A percentile compares a stretch with the other conserved stretches of the same genome.
phyloP scores from a whole-genome alignment of 1,284 basidiomycete genomes.

The Leccinum solheimii region DNA sequence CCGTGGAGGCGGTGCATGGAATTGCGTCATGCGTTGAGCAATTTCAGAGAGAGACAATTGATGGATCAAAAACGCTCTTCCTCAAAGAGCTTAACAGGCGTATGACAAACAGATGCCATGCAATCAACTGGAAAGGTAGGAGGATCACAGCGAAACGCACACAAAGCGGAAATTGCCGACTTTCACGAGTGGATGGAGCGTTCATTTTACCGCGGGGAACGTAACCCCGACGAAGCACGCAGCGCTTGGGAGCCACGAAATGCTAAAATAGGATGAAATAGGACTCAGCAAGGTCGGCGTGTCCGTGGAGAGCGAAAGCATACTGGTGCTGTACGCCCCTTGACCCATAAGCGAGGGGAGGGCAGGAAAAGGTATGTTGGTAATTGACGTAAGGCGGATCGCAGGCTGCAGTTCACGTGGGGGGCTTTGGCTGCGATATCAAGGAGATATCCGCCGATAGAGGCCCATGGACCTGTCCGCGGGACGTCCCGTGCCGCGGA shows the following conservation, averaged over 20 bases:
- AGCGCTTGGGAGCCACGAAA: constrained; percentile 18
- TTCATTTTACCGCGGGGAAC: constrained; percentile 21
- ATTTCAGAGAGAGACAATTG: constrained; percentile 22
- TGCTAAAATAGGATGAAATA: constrained; percentile 12
- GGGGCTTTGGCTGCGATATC: constrained; percentile 19
- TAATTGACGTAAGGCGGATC: constrained; percentile 32
- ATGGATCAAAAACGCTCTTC: constrained; percentile 34
- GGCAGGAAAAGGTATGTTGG: constrained; percentile 35
- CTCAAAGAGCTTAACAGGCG: constrained; percentile 35
- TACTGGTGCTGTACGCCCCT: constrained; percentile 24
- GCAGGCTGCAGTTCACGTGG: constrained; percentile 27
- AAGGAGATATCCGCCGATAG: constrained; percentile 33
- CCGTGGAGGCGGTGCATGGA: constrained; percentile 27
- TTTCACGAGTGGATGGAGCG: constrained; percentile 14
- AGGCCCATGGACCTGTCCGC: constrained; percentile 24
- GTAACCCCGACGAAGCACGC: constrained; percentile 10
- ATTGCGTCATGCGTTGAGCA: constrained; percentile 29
- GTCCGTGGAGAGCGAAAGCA: constrained; percentile 31
- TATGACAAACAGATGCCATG: constrained; percentile 15
- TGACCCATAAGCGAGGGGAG: constrained; percentile 34
- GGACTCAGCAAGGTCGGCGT: constrained; percentile 21
- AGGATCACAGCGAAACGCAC: constrained; percentile 9
- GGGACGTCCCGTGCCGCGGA: constrained; percentile 4
- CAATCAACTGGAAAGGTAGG: constrained; percentile 15
- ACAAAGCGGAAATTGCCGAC: constrained; percentile 32